Conservation (phyloP, 2,329 filamentous ascomycete genomes). For the Neopestalotiopsis clavispora region DNA sequence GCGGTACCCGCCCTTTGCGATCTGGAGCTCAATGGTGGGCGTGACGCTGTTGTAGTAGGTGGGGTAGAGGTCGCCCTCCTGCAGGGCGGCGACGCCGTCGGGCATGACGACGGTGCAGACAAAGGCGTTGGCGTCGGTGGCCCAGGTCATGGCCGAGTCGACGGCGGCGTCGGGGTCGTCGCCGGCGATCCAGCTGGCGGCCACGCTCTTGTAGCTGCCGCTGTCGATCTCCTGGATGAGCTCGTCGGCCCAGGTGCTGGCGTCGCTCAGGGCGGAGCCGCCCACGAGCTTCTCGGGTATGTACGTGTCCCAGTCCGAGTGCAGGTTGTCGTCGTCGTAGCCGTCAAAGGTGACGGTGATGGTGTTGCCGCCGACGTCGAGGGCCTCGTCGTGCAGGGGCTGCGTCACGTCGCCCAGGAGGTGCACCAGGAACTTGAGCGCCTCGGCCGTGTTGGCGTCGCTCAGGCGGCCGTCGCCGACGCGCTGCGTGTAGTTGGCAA, state of each 20-base stretch:
- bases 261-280: slow-evolving; percentile 35
- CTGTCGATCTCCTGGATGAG: slow-evolving; percentile 41
- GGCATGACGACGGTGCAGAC: slow-evolving; percentile 47
- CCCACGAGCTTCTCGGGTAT: slow-evolving; percentile 49
- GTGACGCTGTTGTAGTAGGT: slow-evolving; percentile 47
- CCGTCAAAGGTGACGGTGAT: slow-evolving; percentile 49
- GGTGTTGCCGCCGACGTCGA: slow-evolving; percentile 50
- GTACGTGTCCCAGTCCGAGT: slow-evolving; percentile 54
- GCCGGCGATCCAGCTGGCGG: slow-evolving; percentile 42
- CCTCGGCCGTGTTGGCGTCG: slow-evolving; percentile 21
- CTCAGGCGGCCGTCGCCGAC: slow-evolving; percentile 24
- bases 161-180: slow-evolving; percentile 40
- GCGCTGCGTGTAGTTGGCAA: slow-evolving; percentile 29
- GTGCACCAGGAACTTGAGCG: slow-evolving; percentile 19
- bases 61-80: slow-evolving; percentile 44
- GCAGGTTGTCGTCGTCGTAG: slow-evolving; percentile 46
- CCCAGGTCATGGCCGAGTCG: slow-evolving; percentile 47
- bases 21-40: slow-evolving; percentile 46
- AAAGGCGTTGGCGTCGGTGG: slow-evolving; percentile 45
- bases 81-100: slow-evolving; percentile 41
- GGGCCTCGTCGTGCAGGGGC: slow-evolving; percentile 44
- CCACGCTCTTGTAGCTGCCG: slow-evolving; percentile 39
- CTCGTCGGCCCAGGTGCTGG: slow-evolving; percentile 40
- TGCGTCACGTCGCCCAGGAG: slow-evolving; percentile 47
- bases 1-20: slow-evolving; percentile 48